Evolutionary conservation across 305 asterid genomes (phyloP), one percentile per base, ranked within the genome.

Genomic region (Plantago rigida): DNA sequence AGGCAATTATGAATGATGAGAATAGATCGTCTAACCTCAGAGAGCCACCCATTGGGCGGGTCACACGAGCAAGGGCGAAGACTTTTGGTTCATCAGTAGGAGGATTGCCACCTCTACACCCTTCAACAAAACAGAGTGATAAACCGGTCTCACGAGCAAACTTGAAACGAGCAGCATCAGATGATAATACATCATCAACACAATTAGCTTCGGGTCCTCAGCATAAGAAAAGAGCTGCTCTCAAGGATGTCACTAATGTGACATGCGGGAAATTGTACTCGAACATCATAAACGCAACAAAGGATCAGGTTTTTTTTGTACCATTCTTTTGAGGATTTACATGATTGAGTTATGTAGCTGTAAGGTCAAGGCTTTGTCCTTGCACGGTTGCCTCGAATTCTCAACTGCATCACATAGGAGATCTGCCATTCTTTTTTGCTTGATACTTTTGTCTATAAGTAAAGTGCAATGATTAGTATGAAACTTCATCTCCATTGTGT

Each of bases 61-160:
- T 85, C 62, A 92, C 99, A 48, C 76, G 96, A 78, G 81, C 97
- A 56, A 75, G 87, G 69, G 87, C 95, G 39, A 89, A 84, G 80
- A 64, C 77, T 54, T 60, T 87, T 45, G 80, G 83, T 63, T 61
- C 78, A 36, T 77, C 84, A 64, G 26, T 22, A 22, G 75, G 69
- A 65, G 85, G 81, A 64, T 74, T 85, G 75, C 97, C 92, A 13
- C 96, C 95, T 56, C 63, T 78, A 57, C 56, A 81, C 57, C 95
- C 95, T 55, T 69, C 85, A 26, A 64, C 67, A 48, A 82, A 74
- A 64, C 89, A 74, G 59, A 77, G 67, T 46, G 81, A 34, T 53
- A 84, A 76, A 67, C 74, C 47, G 67, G 77, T 71, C 47, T 65
- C 51, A 50, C 73, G 73, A 72, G 70, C 78, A 72, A 76, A 73